These are phyloP conservation scores for Penicillium sp. DNA, from an alignment of 2,329 filamentous ascomycete genomes.

Conservation along the genomic window DNA sequence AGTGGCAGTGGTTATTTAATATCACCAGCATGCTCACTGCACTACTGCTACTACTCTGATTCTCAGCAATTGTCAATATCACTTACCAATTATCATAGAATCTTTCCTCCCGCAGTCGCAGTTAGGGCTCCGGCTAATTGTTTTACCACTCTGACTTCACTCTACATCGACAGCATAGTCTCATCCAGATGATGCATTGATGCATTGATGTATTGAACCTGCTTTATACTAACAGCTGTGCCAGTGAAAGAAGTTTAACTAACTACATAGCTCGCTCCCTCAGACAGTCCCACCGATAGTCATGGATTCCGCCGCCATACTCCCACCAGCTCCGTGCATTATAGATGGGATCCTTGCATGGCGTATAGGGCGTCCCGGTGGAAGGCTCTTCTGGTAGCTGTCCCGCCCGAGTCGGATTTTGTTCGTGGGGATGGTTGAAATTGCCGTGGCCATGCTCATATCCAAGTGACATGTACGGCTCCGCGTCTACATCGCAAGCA, in stretches of 20 bases:
- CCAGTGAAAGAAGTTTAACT: no score
- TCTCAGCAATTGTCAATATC: no score
- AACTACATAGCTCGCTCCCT: conserved; percentile 5
- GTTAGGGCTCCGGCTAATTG: not conserved
- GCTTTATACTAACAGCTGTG: no score
- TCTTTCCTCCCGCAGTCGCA: no score
- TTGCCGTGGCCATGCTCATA: conserved; percentile 12
- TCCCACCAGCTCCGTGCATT: conserved; percentile 39
- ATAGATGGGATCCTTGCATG: conserved; percentile 40
- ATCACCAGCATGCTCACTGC: no score
- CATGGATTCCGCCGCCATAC: conserved; percentile 19
- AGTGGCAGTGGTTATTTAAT: no score
- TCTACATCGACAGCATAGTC: no score
- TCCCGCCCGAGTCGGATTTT: not conserved
- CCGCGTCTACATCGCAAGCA: not conserved
- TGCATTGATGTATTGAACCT: no score
- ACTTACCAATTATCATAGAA: no score
- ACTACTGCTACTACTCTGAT: no score
- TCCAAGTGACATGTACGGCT: conserved; percentile 15
- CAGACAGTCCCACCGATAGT: conserved; percentile 12
- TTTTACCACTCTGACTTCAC: no score
- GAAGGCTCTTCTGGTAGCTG: conserved; percentile 23
- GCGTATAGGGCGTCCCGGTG: conserved; percentile 30
- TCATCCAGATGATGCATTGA: no score
- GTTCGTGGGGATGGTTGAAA: not conserved